phyloP scores from a whole-genome alignment of 441 rosid genomes.

The Pelargonium cotyledonis region DNA sequence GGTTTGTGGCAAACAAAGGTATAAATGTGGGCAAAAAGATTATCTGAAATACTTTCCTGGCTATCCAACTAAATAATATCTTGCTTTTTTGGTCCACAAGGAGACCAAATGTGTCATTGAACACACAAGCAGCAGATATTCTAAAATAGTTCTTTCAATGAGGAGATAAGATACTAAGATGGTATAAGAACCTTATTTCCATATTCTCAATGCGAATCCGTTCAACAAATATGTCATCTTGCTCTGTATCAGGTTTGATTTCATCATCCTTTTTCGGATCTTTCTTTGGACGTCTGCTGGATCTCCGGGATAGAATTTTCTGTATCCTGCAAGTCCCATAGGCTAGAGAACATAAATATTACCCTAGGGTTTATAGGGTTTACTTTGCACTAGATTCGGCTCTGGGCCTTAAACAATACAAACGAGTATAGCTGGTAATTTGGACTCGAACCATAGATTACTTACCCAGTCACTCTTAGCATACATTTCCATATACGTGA shows the following conservation, averaged over 20 bases:
- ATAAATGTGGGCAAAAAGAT: neutral
- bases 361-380: neutral
- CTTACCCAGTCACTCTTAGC: constrained; percentile 48
- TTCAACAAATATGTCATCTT: constrained; percentile 46
- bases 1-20: neutral
- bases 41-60: neutral
- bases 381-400: neutral
- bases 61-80: too few relatives aligned
- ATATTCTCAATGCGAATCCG: constrained; percentile 68
- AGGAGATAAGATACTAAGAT: neutral
- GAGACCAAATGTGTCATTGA: neutral
- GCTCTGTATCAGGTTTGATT: constrained; percentile 31
- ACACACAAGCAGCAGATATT: neutral
- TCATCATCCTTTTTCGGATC: constrained; percentile 32
- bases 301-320: constrained; percentile 34
- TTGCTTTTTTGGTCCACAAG: neutral
- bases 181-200: constrained; percentile 41
- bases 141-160: neutral
- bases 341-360: neutral
- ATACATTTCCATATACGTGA: constrained; percentile 42
- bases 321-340: constrained; percentile 34
- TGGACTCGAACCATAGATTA: neutral
- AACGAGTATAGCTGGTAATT: neutral
- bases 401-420: neutral
- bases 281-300: constrained; percentile 16